These are phyloP conservation scores for Ascochyta clinopodiicola DNA, from an alignment of 2,329 filamentous ascomycete genomes.

Conservation along the genomic window DNA sequence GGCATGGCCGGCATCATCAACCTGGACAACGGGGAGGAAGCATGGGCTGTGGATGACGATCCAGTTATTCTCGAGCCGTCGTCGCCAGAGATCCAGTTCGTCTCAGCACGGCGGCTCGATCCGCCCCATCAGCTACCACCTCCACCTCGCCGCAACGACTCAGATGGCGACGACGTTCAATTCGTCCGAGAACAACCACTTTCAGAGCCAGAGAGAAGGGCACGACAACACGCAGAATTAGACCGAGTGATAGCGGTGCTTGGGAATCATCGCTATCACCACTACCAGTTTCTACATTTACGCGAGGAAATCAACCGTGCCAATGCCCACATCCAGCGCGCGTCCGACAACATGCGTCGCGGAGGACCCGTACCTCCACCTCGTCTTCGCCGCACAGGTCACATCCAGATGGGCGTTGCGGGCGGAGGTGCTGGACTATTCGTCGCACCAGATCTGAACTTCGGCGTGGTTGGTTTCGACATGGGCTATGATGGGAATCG, in stretches of 20 bases:
- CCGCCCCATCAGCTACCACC: conserved; percentile 16
- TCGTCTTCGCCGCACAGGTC: conserved; percentile 18
- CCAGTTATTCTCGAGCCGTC: conserved; percentile 25
- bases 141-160: conserved; percentile 13
- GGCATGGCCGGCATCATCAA: conserved; percentile 53
- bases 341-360: conserved; percentile 19
- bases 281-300: conserved; percentile 27
- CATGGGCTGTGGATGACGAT: conserved; percentile 25
- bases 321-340: conserved; percentile 25
- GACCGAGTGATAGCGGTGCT: conserved; percentile 30
- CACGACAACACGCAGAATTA: conserved; percentile 26
- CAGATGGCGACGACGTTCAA: conserved; percentile 40
- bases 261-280: conserved; percentile 14
- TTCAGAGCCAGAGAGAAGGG: conserved; percentile 26
- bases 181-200: conserved; percentile 35
- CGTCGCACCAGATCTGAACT: conserved; percentile 46
- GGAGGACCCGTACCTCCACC: conserved; percentile 24
- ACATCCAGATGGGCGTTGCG: conserved; percentile 27
- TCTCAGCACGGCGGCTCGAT: conserved; percentile 40
- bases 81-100: conserved; percentile 59
- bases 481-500: conserved; percentile 42
- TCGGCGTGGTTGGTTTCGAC: conserved; percentile 53
- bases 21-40: conserved; percentile 44
- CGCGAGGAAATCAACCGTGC: conserved; percentile 31
- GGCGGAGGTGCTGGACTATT: not conserved